Evolutionary conservation across 768 basidiomycete genomes (phyloP).

Genomic region (Suillus subaureus): DNA sequence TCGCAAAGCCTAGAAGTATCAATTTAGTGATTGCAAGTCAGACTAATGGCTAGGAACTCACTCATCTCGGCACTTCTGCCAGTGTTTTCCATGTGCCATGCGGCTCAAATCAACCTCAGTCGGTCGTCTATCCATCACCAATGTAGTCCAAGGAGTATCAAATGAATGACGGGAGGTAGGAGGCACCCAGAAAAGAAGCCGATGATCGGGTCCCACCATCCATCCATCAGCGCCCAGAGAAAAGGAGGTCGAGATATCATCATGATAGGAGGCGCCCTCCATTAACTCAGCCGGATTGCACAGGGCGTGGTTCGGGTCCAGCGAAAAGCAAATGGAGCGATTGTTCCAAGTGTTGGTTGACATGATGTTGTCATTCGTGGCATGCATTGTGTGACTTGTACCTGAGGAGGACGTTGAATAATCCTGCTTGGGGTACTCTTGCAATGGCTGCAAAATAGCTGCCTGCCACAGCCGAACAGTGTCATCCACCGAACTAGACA

Average conservation of each 20-base stretch:
- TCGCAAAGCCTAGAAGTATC: too few species aligned
- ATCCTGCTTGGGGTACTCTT: neutral
- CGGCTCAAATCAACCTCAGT: too few species aligned
- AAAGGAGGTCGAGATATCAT: neutral
- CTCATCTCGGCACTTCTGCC: too few species aligned
- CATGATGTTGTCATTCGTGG: too few species aligned
- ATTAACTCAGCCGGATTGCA: neutral
- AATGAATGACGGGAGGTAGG: neutral
- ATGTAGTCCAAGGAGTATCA: neutral
- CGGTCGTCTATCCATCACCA: neutral
- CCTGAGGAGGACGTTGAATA: neutral
- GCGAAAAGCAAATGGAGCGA: neutral
- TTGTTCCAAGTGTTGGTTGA: neutral
- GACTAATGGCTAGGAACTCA: too few species aligned
- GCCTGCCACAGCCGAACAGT: neutral
- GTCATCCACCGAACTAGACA: neutral
- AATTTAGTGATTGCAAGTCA: too few species aligned
- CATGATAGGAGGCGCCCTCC: neutral
- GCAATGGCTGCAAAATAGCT: neutral
- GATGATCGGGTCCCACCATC: neutral
- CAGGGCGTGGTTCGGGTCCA: neutral
- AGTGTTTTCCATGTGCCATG: too few species aligned
- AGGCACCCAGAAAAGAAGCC: neutral
- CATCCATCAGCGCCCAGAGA: neutral
- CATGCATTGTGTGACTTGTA: too few species aligned